Evolutionary conservation across 208 protist species (phyloP), one percentile per base, ranked within the genome.

Genomic region (Phytomonas sp.): DNA sequence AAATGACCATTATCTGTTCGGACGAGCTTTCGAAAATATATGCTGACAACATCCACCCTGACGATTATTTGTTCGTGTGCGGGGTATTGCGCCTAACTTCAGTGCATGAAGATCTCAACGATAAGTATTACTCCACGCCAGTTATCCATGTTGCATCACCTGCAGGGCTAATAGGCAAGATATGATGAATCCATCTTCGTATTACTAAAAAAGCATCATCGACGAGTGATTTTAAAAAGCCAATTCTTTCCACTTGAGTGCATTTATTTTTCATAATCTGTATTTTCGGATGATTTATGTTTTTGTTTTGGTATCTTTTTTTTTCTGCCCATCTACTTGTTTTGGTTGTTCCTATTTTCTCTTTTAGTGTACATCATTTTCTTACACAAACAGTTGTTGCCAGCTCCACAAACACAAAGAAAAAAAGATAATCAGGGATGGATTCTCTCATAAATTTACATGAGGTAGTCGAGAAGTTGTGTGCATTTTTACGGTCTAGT

Each of bases 1-100:
- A 80, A 23, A 73, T 96, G 31, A 68, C 81, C 8, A 71, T 96
- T 29, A 76, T 68, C 20, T 96, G 90, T 72, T 81, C 65, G 40
- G 66, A 65, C 26, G 66, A 51, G 31, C 60, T 72, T 4, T 40
- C 70, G 28, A 51, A 33, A 59, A 29, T 70, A 32, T 33, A 83
- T 40, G 43, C 43, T 9, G 56, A 43, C 11, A 40, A 61, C 6
- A 43, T 90, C 37, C 66, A 68, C 28, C 76, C 77, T 26, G 81
- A 86, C 59, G 80, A 82, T 30, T 69, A 30, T 59, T 69, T 95
- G 1, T 87, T 92, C 77, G 83, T 79, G 17, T 81, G 75, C 62
- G 89, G 89, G 28, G 83, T 77, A 43, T 66, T 95, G 60, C 83
- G 87, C 26, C 68, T 91, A 31, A 68, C 85, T 33, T 82, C 83